Evolutionary conservation across 2,329 filamentous ascomycete genomes (phyloP).

Genomic region (Scedosporium boydii): DNA sequence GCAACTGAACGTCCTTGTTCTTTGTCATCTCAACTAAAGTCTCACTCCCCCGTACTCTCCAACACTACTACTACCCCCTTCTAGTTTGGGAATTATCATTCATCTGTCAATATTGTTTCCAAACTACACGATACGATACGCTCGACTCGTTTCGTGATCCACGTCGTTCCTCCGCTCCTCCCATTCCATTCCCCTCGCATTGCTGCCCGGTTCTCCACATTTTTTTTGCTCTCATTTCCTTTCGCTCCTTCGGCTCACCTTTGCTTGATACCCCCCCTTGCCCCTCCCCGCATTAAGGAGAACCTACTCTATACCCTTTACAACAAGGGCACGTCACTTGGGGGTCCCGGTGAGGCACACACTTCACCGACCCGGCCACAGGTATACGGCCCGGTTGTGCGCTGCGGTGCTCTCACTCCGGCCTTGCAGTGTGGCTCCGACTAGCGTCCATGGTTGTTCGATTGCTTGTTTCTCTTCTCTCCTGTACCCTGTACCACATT

Average conservation of each 20-base stretch:
- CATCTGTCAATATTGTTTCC: not conserved
- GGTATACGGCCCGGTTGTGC: constrained; percentile 6
- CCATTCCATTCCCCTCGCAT: not conserved
- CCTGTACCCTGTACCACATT: constrained; percentile 23
- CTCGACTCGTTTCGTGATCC: not conserved
- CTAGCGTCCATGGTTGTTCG: constrained; percentile 10
- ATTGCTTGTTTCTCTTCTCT: constrained; percentile 13
- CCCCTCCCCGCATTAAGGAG: not conserved
- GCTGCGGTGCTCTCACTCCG: constrained; percentile 9
- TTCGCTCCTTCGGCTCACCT: not conserved
- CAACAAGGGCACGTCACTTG: not conserved
- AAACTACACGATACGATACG: not conserved
- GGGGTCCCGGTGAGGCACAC: constrained; percentile 13
- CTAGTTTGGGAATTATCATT: not conserved
- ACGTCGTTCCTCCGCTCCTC: not conserved
- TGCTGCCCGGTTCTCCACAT: not conserved
- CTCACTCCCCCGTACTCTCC: not conserved
- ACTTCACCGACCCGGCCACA: constrained; percentile 10
- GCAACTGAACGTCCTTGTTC: not conserved
- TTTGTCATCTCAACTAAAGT: not conserved
- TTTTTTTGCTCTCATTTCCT: not conserved
- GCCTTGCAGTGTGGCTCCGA: constrained; percentile 13
- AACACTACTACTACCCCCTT: not conserved
- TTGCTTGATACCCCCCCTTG: not conserved
- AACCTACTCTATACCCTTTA: not conserved